Base-by-base conservation (phyloP, 2,329 filamentous ascomycete species). In the Xenosphaeropsis pyriputrescens region DNA sequence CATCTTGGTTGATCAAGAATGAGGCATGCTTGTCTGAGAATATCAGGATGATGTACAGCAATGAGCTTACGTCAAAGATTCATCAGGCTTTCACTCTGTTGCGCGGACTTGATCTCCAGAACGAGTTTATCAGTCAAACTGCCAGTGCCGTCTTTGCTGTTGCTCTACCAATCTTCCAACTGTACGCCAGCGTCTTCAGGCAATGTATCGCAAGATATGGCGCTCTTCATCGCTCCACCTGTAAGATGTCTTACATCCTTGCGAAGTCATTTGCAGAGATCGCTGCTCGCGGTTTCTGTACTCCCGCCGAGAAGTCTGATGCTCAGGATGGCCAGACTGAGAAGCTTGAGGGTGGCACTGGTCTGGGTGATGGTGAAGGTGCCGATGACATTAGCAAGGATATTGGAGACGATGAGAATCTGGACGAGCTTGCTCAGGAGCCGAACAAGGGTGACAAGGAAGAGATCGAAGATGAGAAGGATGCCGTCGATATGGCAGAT, bases 311-410 rank as follows among this genome's bases (percentile, higher is more conserved):
- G 50, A 80, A 86, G 48, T 76, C 75, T 1, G 73, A 84, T 31
- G 74, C 79, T 35, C 74, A 79, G 40, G 68, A 75, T 36, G 75
- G 73, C 15, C 72, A 83, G 41, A 70, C 74, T 17, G 84, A 88
- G 11, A 82, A 93, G 49, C 66, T 95, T 19, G 89, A 98, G 58
- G 77, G 76, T 29, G 93, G 93, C 13, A 96, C 88, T 9, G 93
- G 91, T 26, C 75, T 98, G 17, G 93, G 91, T 15, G 91, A 95
- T 34, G 93, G 91, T 9, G 84, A 95, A 57, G 93, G 89, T 14
- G 88, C 82, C 4, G 88, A 98, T 54, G 89, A 98, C 57, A 96
- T 98, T 46, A 96, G 88, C 59, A 96, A 98, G 55, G 91, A 98
- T 51, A 81, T 98, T 34, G 76, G 84, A 45, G 80, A 89, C 13